phyloP scores from a whole-genome alignment of 129 eudicot species.

The Oenanthe sinensis region DNA sequence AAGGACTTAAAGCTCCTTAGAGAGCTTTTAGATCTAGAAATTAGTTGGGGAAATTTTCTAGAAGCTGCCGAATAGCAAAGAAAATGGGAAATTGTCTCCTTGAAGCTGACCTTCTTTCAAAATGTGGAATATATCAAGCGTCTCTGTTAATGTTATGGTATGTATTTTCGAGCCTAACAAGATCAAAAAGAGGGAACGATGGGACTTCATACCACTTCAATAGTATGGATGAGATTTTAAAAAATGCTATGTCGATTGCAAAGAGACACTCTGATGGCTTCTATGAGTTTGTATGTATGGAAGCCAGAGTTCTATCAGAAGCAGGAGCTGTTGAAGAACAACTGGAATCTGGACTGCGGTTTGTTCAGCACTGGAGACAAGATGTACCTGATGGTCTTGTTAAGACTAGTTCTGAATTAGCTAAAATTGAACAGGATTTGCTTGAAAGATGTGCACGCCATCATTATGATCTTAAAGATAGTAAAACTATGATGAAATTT shows the following conservation, averaged over 20 bases:
- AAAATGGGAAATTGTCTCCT: constrained; percentile 27
- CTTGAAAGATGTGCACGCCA: constrained; percentile 29
- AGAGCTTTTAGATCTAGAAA: constrained; percentile 43
- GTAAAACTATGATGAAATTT: constrained; percentile 28
- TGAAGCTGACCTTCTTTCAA: constrained; percentile 43
- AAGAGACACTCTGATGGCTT: constrained; percentile 18
- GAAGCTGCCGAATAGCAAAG: constrained; percentile 61
- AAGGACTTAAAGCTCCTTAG: constrained; percentile 24
- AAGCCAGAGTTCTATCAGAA: constrained; percentile 25
- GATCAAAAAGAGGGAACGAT: constrained; percentile 7
- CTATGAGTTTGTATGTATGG: constrained; percentile 26
- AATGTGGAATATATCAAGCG: constrained; percentile 32
- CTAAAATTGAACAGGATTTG: constrained; percentile 28
- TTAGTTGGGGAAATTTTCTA: constrained; percentile 43
- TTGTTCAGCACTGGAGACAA: constrained; percentile 5
- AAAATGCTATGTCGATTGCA: constrained; percentile 31
- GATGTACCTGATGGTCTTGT: constrained; percentile 10
- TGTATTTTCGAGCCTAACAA: constrained; percentile 23
- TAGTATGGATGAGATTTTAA: constrained; percentile 33
- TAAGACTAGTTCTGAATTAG: constrained; percentile 26
- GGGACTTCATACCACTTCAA: constrained; percentile 28
- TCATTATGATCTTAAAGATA: constrained; percentile 16
- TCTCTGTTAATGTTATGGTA: constrained; percentile 33
- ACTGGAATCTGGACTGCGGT: neutral
- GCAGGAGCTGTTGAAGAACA: neutral